These are phyloP conservation scores for Hygrocybe coccinea DNA, from an alignment of 768 basidiomycete species.

Conservation along the genomic window DNA sequence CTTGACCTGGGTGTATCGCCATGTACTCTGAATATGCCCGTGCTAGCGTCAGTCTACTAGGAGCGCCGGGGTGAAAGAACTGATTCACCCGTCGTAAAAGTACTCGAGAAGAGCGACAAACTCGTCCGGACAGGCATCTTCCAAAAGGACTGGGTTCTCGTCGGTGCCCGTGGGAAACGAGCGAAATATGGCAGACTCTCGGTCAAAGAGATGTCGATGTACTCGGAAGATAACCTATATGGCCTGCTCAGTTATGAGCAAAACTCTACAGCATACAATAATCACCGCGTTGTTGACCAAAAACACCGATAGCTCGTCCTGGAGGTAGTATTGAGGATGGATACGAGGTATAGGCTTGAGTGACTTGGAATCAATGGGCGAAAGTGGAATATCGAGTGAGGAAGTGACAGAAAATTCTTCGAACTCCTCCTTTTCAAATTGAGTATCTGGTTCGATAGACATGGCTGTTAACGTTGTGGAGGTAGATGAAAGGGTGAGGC, in stretches of 20 bases:
- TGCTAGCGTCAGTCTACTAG: too few relatives aligned
- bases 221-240: background rate
- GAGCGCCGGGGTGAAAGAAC: too few relatives aligned
- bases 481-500: too few relatives aligned
- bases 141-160: conserved; percentile 30
- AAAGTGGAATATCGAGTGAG: background rate
- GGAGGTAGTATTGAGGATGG: background rate
- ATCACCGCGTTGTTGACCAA: conserved; percentile 1
- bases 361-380: background rate
- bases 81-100: conserved; percentile 34
- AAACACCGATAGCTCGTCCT: background rate
- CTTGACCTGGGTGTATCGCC: conserved; percentile 4
- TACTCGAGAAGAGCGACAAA: conserved; percentile 38
- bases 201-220: background rate
- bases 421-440: background rate
- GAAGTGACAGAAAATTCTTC: background rate
- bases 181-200: conserved; percentile 1
- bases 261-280: background rate
- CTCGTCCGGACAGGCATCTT: conserved; percentile 30
- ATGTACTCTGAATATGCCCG: background rate
- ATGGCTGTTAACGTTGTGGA: too few relatives aligned
- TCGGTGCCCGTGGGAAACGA: conserved; percentile 15
- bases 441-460: background rate
- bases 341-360: background rate
- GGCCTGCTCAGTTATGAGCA: background rate